Conservation (phyloP, 2,329 filamentous ascomycete genomes). For the Exophiala spinifera region DNA sequence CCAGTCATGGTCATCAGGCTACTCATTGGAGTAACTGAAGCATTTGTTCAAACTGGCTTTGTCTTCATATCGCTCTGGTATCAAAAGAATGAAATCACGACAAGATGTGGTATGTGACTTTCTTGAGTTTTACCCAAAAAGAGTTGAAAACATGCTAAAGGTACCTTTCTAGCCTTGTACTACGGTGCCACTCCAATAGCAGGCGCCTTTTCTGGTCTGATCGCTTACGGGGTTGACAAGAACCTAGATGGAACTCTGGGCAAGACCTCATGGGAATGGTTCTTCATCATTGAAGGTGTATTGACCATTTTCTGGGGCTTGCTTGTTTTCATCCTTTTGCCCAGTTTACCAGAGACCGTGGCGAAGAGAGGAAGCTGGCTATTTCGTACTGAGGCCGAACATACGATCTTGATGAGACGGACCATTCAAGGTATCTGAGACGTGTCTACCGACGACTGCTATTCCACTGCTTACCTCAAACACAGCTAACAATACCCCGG, state of each 20-base stretch:
- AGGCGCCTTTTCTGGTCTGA: constrained; percentile 67
- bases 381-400: neutral
- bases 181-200: constrained; percentile 51
- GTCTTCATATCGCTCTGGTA: constrained; percentile 13
- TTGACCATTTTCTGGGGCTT: constrained; percentile 62
- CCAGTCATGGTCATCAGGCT: constrained; percentile 9
- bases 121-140: too few relatives aligned
- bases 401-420: too few relatives aligned
- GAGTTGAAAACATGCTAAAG: too few relatives aligned
- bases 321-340: constrained; percentile 57
- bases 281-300: constrained; percentile 68
- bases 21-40: constrained; percentile 11
- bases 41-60: constrained; percentile 3
- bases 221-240: constrained; percentile 61
- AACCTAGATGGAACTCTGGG: constrained; percentile 56
- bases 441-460: too few relatives aligned
- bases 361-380: neutral
- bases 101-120: constrained; percentile 1
- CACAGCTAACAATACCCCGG: constrained; percentile 4
- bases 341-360: constrained; percentile 56
- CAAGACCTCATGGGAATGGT: constrained; percentile 58
- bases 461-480: too few relatives aligned
- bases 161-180: constrained; percentile 57
- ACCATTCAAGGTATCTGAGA: too few relatives aligned
- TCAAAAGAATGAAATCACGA: constrained; percentile 2